These are phyloP conservation scores for Cardiospermum halicacabum DNA, from an alignment of 345 rosid genomes.

Conservation along the genomic window DNA sequence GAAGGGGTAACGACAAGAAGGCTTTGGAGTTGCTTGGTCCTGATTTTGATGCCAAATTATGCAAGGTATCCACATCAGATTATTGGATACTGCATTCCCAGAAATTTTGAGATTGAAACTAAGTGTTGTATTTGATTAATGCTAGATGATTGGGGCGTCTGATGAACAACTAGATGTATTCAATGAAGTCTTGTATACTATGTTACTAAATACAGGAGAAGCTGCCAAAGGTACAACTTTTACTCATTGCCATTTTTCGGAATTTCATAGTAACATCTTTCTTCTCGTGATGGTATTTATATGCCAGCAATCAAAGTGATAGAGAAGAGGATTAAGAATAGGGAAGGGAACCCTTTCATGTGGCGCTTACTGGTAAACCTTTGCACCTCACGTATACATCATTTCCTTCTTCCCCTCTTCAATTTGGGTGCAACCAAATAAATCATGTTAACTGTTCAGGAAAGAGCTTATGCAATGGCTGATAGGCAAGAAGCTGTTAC, in stretches of 20 bases:
- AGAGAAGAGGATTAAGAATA: conserved; percentile 44
- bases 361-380: conserved; percentile 76
- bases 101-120: not conserved
- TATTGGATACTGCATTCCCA: not conserved
- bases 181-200: conserved; percentile 68
- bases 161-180: conserved; percentile 92
- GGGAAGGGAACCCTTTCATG: conserved; percentile 70
- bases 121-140: not conserved
- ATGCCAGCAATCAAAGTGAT: conserved; percentile 54
- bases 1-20: conserved; percentile 42
- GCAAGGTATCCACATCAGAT: conserved; percentile 70
- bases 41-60: conserved; percentile 57
- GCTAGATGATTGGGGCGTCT: conserved; percentile 77
- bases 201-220: conserved; percentile 63
- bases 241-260: not conserved
- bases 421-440: not conserved
- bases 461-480: conserved; percentile 45
- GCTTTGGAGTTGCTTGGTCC: conserved; percentile 61
- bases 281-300: conserved; percentile 7
- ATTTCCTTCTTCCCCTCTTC: conserved; percentile 2
- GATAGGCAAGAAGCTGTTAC: conserved; percentile 43
- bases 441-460: conserved; percentile 36
- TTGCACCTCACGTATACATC: not conserved
- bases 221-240: conserved; percentile 44
- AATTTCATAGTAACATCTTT: not conserved